These are phyloP conservation scores for Solanum medicagineum DNA, from an alignment of 257 asterid genomes.

Conservation along the genomic window DNA sequence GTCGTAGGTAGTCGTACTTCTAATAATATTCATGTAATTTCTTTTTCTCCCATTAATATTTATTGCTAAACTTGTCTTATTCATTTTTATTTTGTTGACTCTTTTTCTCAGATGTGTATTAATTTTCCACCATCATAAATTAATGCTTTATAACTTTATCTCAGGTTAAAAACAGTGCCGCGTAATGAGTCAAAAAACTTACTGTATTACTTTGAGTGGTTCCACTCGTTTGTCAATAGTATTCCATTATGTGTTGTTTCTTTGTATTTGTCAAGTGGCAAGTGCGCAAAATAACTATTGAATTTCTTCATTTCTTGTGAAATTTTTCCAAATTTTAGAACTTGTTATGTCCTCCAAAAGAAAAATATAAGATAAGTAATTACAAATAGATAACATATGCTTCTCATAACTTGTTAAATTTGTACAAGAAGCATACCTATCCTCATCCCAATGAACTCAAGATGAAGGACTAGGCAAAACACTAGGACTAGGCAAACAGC, in stretches of 20 bases:
- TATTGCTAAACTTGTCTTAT: neutral
- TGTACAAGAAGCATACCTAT: constrained; percentile 1
- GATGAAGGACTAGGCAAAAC: constrained; percentile 75
- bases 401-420: neutral
- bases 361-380: neutral
- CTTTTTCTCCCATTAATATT: too few relatives aligned
- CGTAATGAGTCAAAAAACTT: neutral
- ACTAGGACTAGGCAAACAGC: constrained; percentile 66
- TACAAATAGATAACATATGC: neutral
- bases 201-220: neutral
- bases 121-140: neutral
- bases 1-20: accelerated
- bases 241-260: neutral
- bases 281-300: neutral
- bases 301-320: neutral
- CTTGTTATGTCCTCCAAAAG: neutral
- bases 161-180: neutral
- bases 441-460: neutral
- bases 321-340: neutral
- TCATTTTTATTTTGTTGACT: neutral
- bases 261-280: neutral
- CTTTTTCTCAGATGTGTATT: neutral
- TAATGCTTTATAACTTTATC: neutral
- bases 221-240: neutral
- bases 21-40: too few relatives aligned